A percentile compares a stretch with the other conserved stretches of the same genome.
These are phyloP conservation scores for Phoma herbarum DNA, from an alignment of 2,329 filamentous ascomycete genomes.

Conservation along the genomic window DNA sequence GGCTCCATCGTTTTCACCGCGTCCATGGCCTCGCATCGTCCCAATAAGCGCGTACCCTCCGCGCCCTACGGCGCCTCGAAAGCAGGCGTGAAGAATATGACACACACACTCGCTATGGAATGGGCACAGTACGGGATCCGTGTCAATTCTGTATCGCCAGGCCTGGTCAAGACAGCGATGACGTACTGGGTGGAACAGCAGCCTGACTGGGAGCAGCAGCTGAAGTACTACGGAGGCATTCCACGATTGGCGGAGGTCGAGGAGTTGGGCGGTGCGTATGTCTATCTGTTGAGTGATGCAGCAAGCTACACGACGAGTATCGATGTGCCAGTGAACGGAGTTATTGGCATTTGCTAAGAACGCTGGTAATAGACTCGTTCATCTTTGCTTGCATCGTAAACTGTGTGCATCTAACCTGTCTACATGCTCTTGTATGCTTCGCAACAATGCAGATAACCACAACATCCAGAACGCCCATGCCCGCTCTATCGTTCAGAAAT, in stretches of 20 bases:
- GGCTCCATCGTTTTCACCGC: slow-evolving; percentile 59
- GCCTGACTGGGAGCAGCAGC: slow-evolving; percentile 65
- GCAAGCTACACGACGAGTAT: slow-evolving; percentile 62
- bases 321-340: slow-evolving; percentile 58
- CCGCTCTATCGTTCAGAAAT: slow-evolving; percentile 32
- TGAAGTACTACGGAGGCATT: slow-evolving; percentile 68
- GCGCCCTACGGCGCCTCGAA: slow-evolving; percentile 57
- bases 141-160: slow-evolving; percentile 51
- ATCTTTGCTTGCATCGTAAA: background rate
- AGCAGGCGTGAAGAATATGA: slow-evolving; percentile 56
- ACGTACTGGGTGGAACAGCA: slow-evolving; percentile 59
- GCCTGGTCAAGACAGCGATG: slow-evolving; percentile 51
- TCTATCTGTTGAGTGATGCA: slow-evolving; percentile 64
- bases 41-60: slow-evolving; percentile 55
- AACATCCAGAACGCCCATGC: background rate
- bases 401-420: slow-evolving; percentile 10
- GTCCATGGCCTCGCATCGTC: slow-evolving; percentile 58
- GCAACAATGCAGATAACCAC: background rate
- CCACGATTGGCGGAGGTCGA: slow-evolving; percentile 62
- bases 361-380: background rate
- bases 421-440: slow-evolving; percentile 6
- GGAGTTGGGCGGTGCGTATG: slow-evolving; percentile 65
- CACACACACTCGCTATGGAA: slow-evolving; percentile 53
- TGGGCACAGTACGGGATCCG: slow-evolving; percentile 52
- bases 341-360: slow-evolving; percentile 40